Conservation (phyloP, 2,329 filamentous ascomycete species). For the Microdochium paspali region DNA sequence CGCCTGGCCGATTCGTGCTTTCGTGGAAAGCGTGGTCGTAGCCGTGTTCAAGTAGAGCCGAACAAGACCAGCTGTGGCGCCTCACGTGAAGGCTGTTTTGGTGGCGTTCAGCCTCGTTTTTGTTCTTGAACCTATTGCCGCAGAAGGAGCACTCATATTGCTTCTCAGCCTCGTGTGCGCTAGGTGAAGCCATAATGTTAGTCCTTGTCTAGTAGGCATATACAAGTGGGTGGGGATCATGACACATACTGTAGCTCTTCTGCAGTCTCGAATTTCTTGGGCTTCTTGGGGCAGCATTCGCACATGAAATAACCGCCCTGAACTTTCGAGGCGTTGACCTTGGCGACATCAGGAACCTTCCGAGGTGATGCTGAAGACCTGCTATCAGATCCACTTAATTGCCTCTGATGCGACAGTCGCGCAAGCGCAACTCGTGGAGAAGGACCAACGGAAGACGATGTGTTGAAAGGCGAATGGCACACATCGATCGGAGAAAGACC, state of each 20-base stretch:
- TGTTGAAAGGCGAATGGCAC: constrained; percentile 38
- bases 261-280: constrained; percentile 82
- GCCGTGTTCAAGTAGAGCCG: constrained; percentile 56
- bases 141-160: constrained; percentile 92
- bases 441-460: constrained; percentile 36
- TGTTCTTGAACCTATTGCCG: constrained; percentile 95
- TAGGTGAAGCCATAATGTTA: constrained; percentile 24
- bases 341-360: constrained; percentile 40
- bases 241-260: constrained; percentile 71
- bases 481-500: constrained; percentile 25
- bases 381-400: constrained; percentile 21
- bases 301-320: constrained; percentile 55
- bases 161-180: constrained; percentile 86
- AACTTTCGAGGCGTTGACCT: constrained; percentile 36
- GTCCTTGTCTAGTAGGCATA: not conserved
- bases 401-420: constrained; percentile 35
- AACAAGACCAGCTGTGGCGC: constrained; percentile 94
- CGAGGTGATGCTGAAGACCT: constrained; percentile 31
- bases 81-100: constrained; percentile 91
- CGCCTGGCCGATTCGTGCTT: constrained; percentile 56
- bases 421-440: constrained; percentile 36
- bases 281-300: constrained; percentile 94
- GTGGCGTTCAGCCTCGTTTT: constrained; percentile 94
- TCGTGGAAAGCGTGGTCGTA: constrained; percentile 81
- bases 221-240: not conserved